Evolutionary conservation across 495 filamentous ascomycete species (phyloP), one percentile per base, ranked within the genome.

Genomic region (Penicillium ucsense): DNA sequence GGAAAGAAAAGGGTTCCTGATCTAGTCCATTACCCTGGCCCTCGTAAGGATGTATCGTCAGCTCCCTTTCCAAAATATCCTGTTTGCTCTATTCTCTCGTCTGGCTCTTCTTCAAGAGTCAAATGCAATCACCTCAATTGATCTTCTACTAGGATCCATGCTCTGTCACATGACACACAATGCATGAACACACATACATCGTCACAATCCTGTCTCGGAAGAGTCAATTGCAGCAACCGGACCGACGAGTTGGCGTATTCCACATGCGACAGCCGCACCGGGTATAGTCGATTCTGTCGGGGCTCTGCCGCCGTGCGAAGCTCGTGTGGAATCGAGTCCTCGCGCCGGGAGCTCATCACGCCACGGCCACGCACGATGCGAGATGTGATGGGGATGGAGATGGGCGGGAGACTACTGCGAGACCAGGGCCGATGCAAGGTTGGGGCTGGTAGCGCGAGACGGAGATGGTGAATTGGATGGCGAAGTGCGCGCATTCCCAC

Each of bases 231-330:
- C 32, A 82, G 65, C 8, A 82, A 55, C 27, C 77, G 74, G 20
- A 82, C 59, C 2, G 62, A 66, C 3, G 62, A 49, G 50, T 75
- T 78, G 46, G 75, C 52, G 43, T 72, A 60, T 20, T 73, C 64
- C 31, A 83, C 66, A 41, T 70, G 58, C 34, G 61, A 65, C 4
- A 83, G 53, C 2, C 54, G 69, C 32, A 77, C 76, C 3, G 53
- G 65, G 56, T 80, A 71, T 31, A 81, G 65, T 12, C 66, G 59
- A 52, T 77, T 64, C 36, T 84, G 80, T 35, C 87, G 83, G 40
- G 81, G 84, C 48, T 88, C 83, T 27, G 74, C 66, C 3, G 83
- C 81, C 6, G 88, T 94, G 45, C 88, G 80, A 53, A 88, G 75
- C 46, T 72, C 65, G 46, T 82, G 78, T 41, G 71, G 70, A 41